Base-by-base conservation (phyloP, 345 rosid species). In the Trapa bicornis region DNA sequence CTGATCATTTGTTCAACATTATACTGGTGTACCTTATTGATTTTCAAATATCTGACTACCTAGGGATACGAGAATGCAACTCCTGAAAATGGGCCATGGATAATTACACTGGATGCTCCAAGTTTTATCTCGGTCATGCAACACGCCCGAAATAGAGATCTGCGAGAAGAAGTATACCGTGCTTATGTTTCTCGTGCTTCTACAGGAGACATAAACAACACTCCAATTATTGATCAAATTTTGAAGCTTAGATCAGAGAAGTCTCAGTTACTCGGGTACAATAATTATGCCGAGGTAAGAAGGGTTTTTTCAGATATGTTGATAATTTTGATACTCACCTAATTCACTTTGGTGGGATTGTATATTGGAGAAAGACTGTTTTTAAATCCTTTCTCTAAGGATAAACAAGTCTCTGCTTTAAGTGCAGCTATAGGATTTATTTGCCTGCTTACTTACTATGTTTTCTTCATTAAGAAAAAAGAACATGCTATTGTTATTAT, bases 41-140 rank as follows among this genome's bases (percentile, higher is more conserved):
- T 75, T 66, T 15, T 39, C 67, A 29, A 75, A 61, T 70, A 43
- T 67, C 73, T 22, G 52, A 39, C 22, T 64, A 72, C 52, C 38
- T 73, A 92, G 96, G 96, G 98, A 50, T 82, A 89, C 71, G 83
- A 78, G 73, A 84, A 84, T 75, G 95, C 96, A 77, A 85, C 98
- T 67, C 78, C 91, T 69, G 94, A 87, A 74, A 77, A 72, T 63
- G 96, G 98, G 47, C 98, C 96, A 12, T 92, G 98, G 98, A 61
- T 92, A 61, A 80, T 92, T 75, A 87, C 96, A 36, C 69, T 89
- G 81, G 96, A 89, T 68, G 82, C 78, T 67, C 98, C 98, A 64
- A 87, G 96, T 74, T 87, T 64, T 83, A 76, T 83, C 67, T 68
- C 98, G 54, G 91, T 89, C 75, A 85, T 87, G 92, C 95, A 87